Percentiles rank a stretch among this genome's conserved stretches.
Evolutionary conservation across 2,329 filamentous ascomycete genomes (phyloP).

Genomic region (Microcyclosporella mali): DNA sequence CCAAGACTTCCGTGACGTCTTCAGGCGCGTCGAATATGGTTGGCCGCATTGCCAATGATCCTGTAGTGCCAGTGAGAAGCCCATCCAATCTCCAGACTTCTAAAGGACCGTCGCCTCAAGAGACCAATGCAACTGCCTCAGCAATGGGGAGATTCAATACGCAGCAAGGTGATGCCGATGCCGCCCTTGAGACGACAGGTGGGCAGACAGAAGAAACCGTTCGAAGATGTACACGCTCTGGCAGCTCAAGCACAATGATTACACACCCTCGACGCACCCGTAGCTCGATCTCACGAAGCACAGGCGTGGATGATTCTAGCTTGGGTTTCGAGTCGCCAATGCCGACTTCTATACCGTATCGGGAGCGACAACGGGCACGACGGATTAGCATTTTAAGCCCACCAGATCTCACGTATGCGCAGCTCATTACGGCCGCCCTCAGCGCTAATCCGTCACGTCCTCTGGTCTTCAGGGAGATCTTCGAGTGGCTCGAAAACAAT

Average conservation of each 20-base stretch:
- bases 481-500: conserved; percentile 5
- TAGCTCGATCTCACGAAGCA: neutral
- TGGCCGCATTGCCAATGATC: neutral
- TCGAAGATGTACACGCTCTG: no score
- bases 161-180: no score
- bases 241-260: neutral
- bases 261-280: neutral
- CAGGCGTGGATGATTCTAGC: neutral
- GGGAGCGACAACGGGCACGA: neutral
- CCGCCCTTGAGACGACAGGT: no score
- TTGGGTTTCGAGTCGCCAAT: neutral
- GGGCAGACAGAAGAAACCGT: no score
- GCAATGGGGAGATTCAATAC: no score
- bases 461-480: conserved; percentile 6
- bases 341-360: neutral
- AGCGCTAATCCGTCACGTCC: neutral
- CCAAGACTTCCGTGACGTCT: neutral
- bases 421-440: conserved; percentile 9
- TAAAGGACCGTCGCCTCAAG: neutral
- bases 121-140: no score
- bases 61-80: neutral
- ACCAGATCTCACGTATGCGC: conserved; percentile 1
- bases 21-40: neutral
- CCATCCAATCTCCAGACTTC: no score
- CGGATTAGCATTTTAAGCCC: neutral